phyloP scores from a whole-genome alignment of 2,329 filamentous ascomycete species.

The Pseudogymnoascus sp. region DNA sequence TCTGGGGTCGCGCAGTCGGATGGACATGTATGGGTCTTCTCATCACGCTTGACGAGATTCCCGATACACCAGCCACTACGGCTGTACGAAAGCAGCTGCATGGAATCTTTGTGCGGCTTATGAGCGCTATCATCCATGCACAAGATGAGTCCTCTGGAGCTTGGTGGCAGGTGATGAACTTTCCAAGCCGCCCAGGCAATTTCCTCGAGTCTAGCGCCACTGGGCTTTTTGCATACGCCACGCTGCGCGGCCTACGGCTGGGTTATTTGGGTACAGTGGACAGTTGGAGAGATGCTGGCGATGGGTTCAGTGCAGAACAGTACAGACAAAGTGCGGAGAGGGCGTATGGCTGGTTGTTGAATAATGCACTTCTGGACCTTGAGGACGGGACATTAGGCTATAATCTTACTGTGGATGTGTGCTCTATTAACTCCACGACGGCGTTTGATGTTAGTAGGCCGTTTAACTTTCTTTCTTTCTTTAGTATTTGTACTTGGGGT shows the following conservation, averaged over 20 bases:
- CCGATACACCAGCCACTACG: neutral
- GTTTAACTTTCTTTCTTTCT: neutral
- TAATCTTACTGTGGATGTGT: slow-evolving; percentile 10
- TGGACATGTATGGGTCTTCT: slow-evolving; percentile 8
- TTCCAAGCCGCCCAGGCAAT: slow-evolving; percentile 25
- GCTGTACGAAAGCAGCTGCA: neutral
- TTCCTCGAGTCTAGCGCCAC: slow-evolving; percentile 34
- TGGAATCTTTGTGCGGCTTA: neutral
- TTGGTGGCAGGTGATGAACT: slow-evolving; percentile 32
- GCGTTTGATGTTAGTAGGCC: neutral
- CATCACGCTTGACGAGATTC: slow-evolving; percentile 1
- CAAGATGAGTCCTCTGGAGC: slow-evolving; percentile 26
- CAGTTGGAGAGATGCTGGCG: neutral
- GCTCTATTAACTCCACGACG: slow-evolving; percentile 8
- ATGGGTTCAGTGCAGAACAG: neutral
- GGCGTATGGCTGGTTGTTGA: slow-evolving; percentile 19
- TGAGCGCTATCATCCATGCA: neutral
- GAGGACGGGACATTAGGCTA: slow-evolving; percentile 6
- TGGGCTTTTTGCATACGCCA: slow-evolving; percentile 33
- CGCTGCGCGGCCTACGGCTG: slow-evolving; percentile 32
- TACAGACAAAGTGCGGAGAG: slow-evolving; percentile 13
- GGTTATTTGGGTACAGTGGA: slow-evolving; percentile 26
- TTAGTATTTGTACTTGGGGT: neutral
- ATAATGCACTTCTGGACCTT: slow-evolving; percentile 11
- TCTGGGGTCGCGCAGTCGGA: slow-evolving; percentile 11